Evolutionary conservation across 2,329 filamentous ascomycete species (phyloP).

Genomic region (Aspergillus sp.): DNA sequence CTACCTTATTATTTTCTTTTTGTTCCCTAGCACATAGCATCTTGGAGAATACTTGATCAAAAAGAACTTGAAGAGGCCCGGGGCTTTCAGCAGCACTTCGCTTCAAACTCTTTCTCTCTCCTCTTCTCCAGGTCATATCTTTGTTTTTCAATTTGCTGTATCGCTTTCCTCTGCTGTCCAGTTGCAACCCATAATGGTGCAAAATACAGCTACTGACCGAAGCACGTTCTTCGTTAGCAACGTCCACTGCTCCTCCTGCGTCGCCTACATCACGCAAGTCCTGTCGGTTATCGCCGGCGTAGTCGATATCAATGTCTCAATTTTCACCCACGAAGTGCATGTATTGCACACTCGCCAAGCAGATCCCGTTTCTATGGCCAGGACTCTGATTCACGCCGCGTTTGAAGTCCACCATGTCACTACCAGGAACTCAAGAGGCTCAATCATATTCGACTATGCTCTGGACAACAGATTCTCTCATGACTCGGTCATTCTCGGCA

Average conservation of each 20-base stretch:
- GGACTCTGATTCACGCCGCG: conserved; percentile 48
- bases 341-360: conserved; percentile 42
- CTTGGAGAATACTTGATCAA: neutral
- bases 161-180: neutral
- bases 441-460: conserved; percentile 41
- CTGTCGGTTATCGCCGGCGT: conserved; percentile 43
- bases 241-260: conserved; percentile 54
- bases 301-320: conserved; percentile 45
- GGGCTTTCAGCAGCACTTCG: neutral
- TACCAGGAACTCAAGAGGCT: conserved; percentile 41
- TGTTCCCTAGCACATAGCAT: neutral
- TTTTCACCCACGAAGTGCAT: conserved; percentile 50
- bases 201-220: conserved; percentile 16
- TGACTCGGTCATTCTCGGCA: conserved; percentile 29
- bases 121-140: neutral
- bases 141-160: neutral
- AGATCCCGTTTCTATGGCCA: conserved; percentile 39
- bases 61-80: neutral
- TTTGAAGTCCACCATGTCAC: conserved; percentile 53
- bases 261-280: conserved; percentile 51
- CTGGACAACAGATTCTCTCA: conserved; percentile 37
- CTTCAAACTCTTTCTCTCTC: neutral
- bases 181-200: conserved; percentile 25
- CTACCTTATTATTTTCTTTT: neutral
- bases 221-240: conserved; percentile 52